Percentiles rank a stretch among this genome's conserved stretches.
These are phyloP conservation scores for Prunus campanulata DNA, from an alignment of 306 rosid genomes.

Conservation along the genomic window DNA sequence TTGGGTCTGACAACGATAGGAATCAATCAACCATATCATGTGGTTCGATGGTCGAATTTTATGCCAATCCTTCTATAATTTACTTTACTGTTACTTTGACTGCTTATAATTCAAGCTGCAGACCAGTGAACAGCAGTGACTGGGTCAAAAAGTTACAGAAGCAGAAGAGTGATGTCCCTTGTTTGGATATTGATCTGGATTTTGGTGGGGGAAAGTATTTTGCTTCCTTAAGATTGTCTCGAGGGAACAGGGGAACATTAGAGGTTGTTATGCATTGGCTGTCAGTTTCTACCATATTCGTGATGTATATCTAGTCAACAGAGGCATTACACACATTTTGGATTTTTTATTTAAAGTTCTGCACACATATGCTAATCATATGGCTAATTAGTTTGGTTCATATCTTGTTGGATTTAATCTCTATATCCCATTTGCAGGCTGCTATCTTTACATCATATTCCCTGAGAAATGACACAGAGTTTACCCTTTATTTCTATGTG, in stretches of 20 bases:
- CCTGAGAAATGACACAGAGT: slow-evolving; percentile 69
- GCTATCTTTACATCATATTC: slow-evolving; percentile 79
- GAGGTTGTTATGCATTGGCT: slow-evolving; percentile 55
- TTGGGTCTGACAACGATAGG: slow-evolving; percentile 45
- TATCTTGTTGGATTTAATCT: slow-evolving; percentile 21
- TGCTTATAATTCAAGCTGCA: slow-evolving; percentile 56
- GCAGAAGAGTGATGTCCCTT: slow-evolving; percentile 56
- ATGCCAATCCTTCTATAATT: slow-evolving; percentile 70
- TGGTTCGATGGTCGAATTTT: slow-evolving; percentile 66
- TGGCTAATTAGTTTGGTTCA: slow-evolving; percentile 16
- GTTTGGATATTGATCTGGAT: slow-evolving; percentile 72
- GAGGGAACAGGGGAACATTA: slow-evolving; percentile 71
- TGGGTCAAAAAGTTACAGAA: slow-evolving; percentile 76
- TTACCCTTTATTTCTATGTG: slow-evolving; percentile 59
- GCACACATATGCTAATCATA: neutral
- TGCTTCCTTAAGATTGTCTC: slow-evolving; percentile 79
- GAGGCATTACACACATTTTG: neutral
- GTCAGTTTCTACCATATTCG: neutral
- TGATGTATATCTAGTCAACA: slow-evolving; percentile 1
- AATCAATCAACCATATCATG: slow-evolving; percentile 61
- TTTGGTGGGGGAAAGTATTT: slow-evolving; percentile 65
- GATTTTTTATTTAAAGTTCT: neutral
- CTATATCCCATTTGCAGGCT: slow-evolving; percentile 54
- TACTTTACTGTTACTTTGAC: slow-evolving; percentile 64
- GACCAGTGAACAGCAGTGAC: slow-evolving; percentile 72